Evolutionary conservation across 768 basidiomycete species (phyloP), one percentile per base, ranked within the genome.

Genomic region (Clitopilus passeckerianus): DNA sequence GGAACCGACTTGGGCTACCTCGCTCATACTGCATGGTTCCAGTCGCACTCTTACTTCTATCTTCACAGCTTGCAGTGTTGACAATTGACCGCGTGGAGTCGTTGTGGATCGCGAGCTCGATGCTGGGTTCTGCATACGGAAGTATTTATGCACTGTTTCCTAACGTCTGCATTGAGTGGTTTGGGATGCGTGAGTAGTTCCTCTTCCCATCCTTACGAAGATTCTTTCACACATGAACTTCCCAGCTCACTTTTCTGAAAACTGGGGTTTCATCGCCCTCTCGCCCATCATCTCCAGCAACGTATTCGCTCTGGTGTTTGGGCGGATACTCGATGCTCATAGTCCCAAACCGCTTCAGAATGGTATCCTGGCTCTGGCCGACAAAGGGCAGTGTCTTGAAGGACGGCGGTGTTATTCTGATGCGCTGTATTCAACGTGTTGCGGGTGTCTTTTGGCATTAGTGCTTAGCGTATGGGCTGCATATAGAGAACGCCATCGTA

Each of bases 111-210:
- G 82, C 84, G 3, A 72, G 70, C 59, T 60, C 61, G 2, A 63
- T 77, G 27, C 71, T 91, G 0, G 91, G 90, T 0, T 68, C 87
- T 7, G 85, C 87, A 0, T 89, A 94, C 64, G 93, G 93, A 4
- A 80, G 83, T 54, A 71, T 75, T 57, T 93, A 91, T 68, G 89
- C 88, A 1, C 74, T 90, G 44, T 79, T 83, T 66, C 90, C 91
- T 0, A 85, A 87, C n/a, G 78, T 95, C 30, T 79, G 84, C 57
- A 80, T 95, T 27, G 94, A 95, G 64, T 94, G 91, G 91, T 95
- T 95, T 64, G 93, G 93, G 7, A 77, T 95, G 66, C 76, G 91
- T 91, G 65, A 67, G 89, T 84, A n/a, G n/a, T n/a, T n/a, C n/a
- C n/a, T n/a, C n/a, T n/a, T n/a, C n/a, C n/a, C n/a, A n/a, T n/a